phyloP scores from a whole-genome alignment of 768 basidiomycete species.

The Lactifluus piperatus region DNA sequence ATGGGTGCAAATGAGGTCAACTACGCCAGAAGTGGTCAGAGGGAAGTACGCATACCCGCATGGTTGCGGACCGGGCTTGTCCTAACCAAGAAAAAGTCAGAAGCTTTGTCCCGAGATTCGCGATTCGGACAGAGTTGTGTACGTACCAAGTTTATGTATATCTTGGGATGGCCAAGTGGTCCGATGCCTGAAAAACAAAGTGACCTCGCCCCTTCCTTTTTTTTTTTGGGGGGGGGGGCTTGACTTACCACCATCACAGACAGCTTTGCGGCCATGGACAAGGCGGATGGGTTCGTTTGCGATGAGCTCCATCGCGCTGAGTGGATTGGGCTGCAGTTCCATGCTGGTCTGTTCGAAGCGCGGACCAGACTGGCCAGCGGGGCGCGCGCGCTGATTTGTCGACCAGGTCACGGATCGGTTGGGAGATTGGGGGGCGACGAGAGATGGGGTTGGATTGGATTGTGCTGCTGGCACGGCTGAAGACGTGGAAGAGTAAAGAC shows the following conservation, averaged over 20 bases:
- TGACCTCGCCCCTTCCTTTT: too few relatives aligned
- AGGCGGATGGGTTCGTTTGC: conserved; percentile 77
- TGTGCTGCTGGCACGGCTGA: conserved; percentile 20
- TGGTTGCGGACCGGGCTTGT: conserved; percentile 76
- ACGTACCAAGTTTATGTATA: conserved; percentile 90
- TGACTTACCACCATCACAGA: conserved; percentile 89
- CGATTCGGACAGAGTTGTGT: neutral
- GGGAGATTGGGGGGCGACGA: conserved; percentile 59
- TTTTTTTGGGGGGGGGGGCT: too few relatives aligned
- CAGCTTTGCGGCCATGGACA: conserved; percentile 74
- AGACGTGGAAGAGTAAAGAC: conserved; percentile 7
- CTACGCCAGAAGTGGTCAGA: conserved; percentile 9
- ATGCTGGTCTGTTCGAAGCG: conserved; percentile 90
- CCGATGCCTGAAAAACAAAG: conserved; percentile 75
- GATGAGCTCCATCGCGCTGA: conserved; percentile 88
- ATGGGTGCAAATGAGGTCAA: neutral
- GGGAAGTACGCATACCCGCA: conserved; percentile 68
- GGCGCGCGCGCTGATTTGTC: conserved; percentile 66
- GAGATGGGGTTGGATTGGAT: conserved; percentile 20
- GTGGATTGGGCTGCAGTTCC: conserved; percentile 80
- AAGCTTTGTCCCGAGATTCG: neutral
- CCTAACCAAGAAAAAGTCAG: conserved; percentile 37
- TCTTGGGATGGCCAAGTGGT: conserved; percentile 91
- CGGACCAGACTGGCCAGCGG: conserved; percentile 49
- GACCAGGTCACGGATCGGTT: conserved; percentile 84